Evolutionary conservation across 176 grass and related monocot species (phyloP).

Genomic region (Hsuehochloa calcarea): DNA sequence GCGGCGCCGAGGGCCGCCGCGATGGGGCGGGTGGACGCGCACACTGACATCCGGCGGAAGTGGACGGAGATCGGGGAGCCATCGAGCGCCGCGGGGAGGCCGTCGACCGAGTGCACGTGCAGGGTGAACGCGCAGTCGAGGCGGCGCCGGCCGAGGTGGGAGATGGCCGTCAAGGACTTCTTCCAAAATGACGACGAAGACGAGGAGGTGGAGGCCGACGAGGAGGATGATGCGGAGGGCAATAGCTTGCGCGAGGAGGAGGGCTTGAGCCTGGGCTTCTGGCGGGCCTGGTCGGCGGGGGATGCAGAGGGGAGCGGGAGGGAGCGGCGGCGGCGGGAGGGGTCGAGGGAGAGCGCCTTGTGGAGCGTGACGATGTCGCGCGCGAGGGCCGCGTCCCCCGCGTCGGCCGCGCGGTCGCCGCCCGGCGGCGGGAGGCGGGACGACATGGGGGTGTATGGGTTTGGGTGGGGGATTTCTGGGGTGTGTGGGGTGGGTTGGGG

Average conservation of each 20-base stretch:
- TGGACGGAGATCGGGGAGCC: slow-evolving; percentile 54
- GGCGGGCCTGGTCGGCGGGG: slow-evolving; percentile 17
- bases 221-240: slow-evolving; percentile 23
- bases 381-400: slow-evolving; percentile 61
- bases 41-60: slow-evolving; percentile 55
- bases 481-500: neutral
- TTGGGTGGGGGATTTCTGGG: slow-evolving; percentile 1
- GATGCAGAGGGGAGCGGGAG: slow-evolving; percentile 47
- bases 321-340: slow-evolving; percentile 52
- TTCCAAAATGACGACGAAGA: slow-evolving; percentile 55
- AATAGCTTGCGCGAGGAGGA: slow-evolving; percentile 41
- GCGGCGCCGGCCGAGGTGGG: slow-evolving; percentile 81
- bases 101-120: slow-evolving; percentile 77
- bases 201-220: neutral
- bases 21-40: slow-evolving; percentile 51
- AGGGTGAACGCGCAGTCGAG: slow-evolving; percentile 81
- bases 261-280: slow-evolving; percentile 33
- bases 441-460: slow-evolving; percentile 39
- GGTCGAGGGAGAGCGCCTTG: slow-evolving; percentile 85
- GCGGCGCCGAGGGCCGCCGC: slow-evolving; percentile 51
- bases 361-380: slow-evolving; percentile 83
- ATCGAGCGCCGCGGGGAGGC: slow-evolving; percentile 62
- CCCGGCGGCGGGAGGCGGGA: slow-evolving; percentile 28
- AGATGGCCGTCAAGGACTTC: slow-evolving; percentile 77
- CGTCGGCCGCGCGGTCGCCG: slow-evolving; percentile 31